Evolutionary conservation across 2,329 filamentous ascomycete species (phyloP), one percentile per base, ranked within the genome.

Genomic region (Colletotrichum sp.): DNA sequence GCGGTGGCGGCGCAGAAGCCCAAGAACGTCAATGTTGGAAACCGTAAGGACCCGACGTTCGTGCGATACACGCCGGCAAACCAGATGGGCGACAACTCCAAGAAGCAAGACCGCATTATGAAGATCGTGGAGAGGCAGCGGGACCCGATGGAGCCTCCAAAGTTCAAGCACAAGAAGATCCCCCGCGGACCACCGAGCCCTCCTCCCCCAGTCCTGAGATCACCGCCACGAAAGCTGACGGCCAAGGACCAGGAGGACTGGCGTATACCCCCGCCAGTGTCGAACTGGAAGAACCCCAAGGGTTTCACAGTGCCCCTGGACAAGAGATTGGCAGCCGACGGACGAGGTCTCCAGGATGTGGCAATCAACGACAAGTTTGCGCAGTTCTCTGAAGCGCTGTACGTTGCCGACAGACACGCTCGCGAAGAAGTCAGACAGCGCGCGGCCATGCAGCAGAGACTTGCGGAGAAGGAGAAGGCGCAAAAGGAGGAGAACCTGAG

Each of bases 231-330:
- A 77, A 99, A 99, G 83, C 90, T 99, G 77, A 99, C 97, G 2
- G 97, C 96, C 8, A 96, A 98, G 84, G 97, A 99, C 80, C 96
- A 99, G 85, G 97, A 99, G 84, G 95, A 95, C 75, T 99, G 97
- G 97, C 96, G 93, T 82, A 98, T 92, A 55, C 90, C 89, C 0
- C 96, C 96, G 4, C 95, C 96, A 0, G 93, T 99, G 3, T 98
- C 95, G 24, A 99, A 99, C 85, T 99, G 97, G 97, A 99, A 99
- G 91, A 99, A 99, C 84, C 95, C 96, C 1, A 99, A 99, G 87
- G 97, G 97, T 81, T 99, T 98, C 83, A 99, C 97, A 0, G 95
- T 99, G 1, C 95, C 97, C 0, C 85, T 99, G 68, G 97, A 99
- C 84, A 99, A 99, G 88, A 93, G 97, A 82, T 87, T 99, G 80